Conservation (phyloP, 1,139 yeast genomes). For the Pichia cactophila region DNA sequence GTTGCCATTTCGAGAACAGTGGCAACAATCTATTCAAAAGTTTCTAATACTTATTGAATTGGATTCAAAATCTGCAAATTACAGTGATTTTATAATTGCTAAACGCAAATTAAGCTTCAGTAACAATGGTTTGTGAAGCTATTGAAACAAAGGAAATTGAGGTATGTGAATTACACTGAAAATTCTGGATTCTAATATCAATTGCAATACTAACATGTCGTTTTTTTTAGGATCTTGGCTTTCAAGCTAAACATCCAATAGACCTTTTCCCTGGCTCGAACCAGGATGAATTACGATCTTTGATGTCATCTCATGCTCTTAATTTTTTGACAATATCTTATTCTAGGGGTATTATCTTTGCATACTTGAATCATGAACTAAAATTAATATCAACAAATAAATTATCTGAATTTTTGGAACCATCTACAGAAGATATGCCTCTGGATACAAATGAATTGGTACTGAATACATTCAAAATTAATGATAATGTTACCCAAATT, state of each 20-base stretch:
- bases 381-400: constrained; percentile 16
- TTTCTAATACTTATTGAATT: too few species aligned
- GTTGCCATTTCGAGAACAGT: not conserved
- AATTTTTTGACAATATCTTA: constrained; percentile 19
- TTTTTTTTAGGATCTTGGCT: constrained; percentile 22
- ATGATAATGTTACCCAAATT: constrained; percentile 13
- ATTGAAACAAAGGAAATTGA: constrained; percentile 19
- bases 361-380: constrained; percentile 14
- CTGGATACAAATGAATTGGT: constrained; percentile 3
- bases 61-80: too few species aligned
- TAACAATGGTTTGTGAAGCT: constrained; percentile 8
- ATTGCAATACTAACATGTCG: constrained; percentile 2
- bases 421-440: constrained; percentile 10
- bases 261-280: constrained; percentile 16
- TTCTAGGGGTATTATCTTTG: constrained; percentile 15
- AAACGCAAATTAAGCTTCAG: too few species aligned
- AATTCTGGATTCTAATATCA: not conserved
- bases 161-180: constrained; percentile 8
- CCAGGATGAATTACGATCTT: not conserved
- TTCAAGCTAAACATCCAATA: constrained; percentile 20
- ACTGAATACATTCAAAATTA: constrained; percentile 14
- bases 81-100: too few species aligned
- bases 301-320: constrained; percentile 8
- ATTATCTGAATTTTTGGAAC: constrained; percentile 16
- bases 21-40: not conserved